Evolutionary conservation across 2,329 filamentous ascomycete genomes (phyloP), one percentile per base, ranked within the genome.

Genomic region (Clathrospora elynae): DNA sequence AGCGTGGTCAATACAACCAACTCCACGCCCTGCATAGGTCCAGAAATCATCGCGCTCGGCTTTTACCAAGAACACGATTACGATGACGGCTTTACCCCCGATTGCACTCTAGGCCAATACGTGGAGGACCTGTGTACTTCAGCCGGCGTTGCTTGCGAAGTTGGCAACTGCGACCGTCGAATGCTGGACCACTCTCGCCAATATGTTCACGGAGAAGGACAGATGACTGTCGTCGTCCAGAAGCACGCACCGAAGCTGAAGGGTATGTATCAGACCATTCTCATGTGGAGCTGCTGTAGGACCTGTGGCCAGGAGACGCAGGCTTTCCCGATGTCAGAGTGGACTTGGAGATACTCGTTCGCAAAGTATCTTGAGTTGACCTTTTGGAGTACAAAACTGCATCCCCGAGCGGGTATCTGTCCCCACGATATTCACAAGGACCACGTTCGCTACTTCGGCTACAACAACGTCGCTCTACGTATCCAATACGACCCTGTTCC

Each of bases 241-340:
- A 85, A 84, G 20, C 85, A 84, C 51, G 78, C 85, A 30, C 79
- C 82, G 23, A 83, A 86, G 53, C 74, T 87, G 48, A 79, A 81
- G 47, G 79, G 83, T 1, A 72, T 85, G 70, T 79, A 82, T 66
- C 83, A 88, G 52, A 87, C 85, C 2, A 95, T 99, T 42, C 81
- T 91, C 43, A 96, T 99, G 90, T 99, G 95, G 95, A 97, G 90
- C 55, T 90, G 87, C 58, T 99, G 93, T 75, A 93, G 95, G 60
- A 79, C 88, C 19, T 99, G 95, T 69, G 86, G 88, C 37, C 89
- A 89, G 55, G 91, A 97, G 66, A 95, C 92, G 0, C 88, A 90
- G 25, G 85, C 91, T 33, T 87, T 88, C 55, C 85, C 86, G 20
- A 96, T 99, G 90, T 96, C 92, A 1, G 85, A 90, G 42, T 90